Conservation (phyloP, 257 asterid genomes). For the Petrea volubilis region DNA sequence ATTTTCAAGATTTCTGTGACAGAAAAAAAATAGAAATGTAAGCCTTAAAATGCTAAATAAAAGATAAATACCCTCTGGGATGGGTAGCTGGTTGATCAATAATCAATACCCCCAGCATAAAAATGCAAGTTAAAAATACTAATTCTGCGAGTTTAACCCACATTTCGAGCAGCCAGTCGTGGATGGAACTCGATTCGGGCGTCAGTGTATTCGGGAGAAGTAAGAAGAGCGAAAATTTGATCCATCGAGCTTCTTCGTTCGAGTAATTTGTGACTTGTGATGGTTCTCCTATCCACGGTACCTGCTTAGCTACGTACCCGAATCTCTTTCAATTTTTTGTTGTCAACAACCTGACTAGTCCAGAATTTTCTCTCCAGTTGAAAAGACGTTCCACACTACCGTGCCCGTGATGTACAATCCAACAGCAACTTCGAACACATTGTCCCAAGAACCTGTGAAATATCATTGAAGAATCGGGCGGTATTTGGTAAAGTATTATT, state of each 20-base stretch:
- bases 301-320: not conserved
- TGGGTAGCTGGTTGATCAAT: too few relatives aligned
- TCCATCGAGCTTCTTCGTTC: not conserved
- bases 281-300: not conserved
- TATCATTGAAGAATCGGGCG: not conserved
- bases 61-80: too few relatives aligned
- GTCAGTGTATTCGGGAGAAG: too few relatives aligned
- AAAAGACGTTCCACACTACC: conserved; percentile 66
- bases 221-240: not conserved
- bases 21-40: too few relatives aligned
- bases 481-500: not conserved
- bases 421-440: conserved; percentile 73
- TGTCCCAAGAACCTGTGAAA: conserved; percentile 77
- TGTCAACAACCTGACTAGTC: conserved; percentile 30
- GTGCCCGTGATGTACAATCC: conserved; percentile 66
- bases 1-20: too few relatives aligned
- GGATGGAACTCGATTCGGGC: not conserved
- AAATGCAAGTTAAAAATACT: too few relatives aligned
- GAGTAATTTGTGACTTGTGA: not conserved
- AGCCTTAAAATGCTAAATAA: too few relatives aligned
- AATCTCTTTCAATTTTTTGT: not conserved
- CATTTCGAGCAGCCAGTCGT: conserved; percentile 7
- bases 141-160: too few relatives aligned
- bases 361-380: conserved; percentile 73
- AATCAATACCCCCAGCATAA: too few relatives aligned